Conservation (phyloP, 1,284 basidiomycete genomes). For the Somion occarium region DNA sequence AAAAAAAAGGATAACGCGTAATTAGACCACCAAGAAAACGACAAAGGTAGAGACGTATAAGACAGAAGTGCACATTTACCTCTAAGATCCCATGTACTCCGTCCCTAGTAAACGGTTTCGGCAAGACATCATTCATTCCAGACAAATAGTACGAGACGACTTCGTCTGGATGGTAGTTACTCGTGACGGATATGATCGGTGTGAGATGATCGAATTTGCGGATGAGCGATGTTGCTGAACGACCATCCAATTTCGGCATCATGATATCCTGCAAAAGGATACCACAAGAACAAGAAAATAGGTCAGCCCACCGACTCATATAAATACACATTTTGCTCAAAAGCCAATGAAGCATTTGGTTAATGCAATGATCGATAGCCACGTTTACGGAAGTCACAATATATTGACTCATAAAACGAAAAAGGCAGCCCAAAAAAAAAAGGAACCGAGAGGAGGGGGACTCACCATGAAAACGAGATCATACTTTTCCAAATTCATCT, state of each 20-base stretch:
- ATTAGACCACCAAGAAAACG: background rate
- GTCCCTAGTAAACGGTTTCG: conserved; percentile 94
- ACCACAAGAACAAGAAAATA: background rate
- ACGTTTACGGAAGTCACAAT: no score
- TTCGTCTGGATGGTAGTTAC: conserved; percentile 87
- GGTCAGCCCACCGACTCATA: background rate
- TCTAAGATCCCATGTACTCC: conserved; percentile 89
- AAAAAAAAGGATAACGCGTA: background rate
- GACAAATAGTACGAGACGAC: conserved; percentile 87
- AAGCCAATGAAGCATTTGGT: background rate
- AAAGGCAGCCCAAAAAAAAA: background rate
- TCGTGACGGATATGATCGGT: conserved; percentile 96
- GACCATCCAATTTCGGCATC: conserved; percentile 90
- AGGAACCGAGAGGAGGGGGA: conserved; percentile 12
- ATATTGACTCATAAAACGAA: background rate
- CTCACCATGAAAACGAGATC: conserved; percentile 91
- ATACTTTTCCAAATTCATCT: conserved; percentile 94
- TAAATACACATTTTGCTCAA: background rate
- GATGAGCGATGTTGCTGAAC: conserved; percentile 88
- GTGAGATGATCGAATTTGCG: conserved; percentile 92
- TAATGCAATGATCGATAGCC: no score
- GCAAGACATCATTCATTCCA: conserved; percentile 96
- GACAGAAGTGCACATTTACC: conserved; percentile 30
- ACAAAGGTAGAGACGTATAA: background rate
- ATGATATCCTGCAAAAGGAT: conserved; percentile 71